Evolutionary conservation across 1,139 yeast species (phyloP).

Genomic region (Magnusiomyces fungicola): DNA sequence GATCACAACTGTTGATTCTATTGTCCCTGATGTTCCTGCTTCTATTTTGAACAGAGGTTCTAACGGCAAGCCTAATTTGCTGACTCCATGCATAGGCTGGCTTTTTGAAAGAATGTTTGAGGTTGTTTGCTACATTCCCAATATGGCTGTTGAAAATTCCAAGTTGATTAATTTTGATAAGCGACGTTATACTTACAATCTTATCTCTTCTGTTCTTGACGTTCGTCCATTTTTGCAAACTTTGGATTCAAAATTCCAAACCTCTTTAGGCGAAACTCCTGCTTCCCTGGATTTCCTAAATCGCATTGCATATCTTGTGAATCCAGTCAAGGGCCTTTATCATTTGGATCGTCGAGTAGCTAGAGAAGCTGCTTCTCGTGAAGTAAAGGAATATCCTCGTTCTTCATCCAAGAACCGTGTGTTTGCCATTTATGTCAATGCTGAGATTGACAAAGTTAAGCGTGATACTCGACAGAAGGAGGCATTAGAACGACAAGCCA

Average conservation of each 20-base stretch:
- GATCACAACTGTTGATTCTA: slow-evolving; percentile 20
- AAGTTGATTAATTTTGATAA: slow-evolving; percentile 60
- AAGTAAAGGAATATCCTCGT: slow-evolving; percentile 35
- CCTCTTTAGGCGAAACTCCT: not conserved
- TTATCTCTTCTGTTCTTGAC: slow-evolving; percentile 43
- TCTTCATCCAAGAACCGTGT: slow-evolving; percentile 34
- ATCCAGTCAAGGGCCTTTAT: slow-evolving; percentile 26
- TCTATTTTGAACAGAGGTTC: slow-evolving; percentile 12
- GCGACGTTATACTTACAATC: slow-evolving; percentile 53
- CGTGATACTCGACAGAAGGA: slow-evolving; percentile 46
- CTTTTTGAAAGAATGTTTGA: slow-evolving; percentile 52
- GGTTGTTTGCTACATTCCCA: slow-evolving; percentile 60
- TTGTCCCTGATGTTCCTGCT: slow-evolving; percentile 36
- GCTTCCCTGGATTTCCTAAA: slow-evolving; percentile 10
- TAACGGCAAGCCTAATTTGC: slow-evolving; percentile 20
- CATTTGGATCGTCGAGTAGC: slow-evolving; percentile 29
- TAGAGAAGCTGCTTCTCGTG: slow-evolving; percentile 39
- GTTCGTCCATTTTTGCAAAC: slow-evolving; percentile 26
- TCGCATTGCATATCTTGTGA: slow-evolving; percentile 25
- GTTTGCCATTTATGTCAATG: slow-evolving; percentile 40
- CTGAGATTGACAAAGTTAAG: slow-evolving; percentile 45
- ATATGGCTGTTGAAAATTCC: slow-evolving; percentile 53
- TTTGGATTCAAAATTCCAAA: slow-evolving; percentile 10
- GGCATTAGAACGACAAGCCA: slow-evolving; percentile 36
- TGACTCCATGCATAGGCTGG: slow-evolving; percentile 89